Evolutionary conservation across 23 red algal genomes (phyloP).

Genomic region (Chondrus crispus): DNA sequence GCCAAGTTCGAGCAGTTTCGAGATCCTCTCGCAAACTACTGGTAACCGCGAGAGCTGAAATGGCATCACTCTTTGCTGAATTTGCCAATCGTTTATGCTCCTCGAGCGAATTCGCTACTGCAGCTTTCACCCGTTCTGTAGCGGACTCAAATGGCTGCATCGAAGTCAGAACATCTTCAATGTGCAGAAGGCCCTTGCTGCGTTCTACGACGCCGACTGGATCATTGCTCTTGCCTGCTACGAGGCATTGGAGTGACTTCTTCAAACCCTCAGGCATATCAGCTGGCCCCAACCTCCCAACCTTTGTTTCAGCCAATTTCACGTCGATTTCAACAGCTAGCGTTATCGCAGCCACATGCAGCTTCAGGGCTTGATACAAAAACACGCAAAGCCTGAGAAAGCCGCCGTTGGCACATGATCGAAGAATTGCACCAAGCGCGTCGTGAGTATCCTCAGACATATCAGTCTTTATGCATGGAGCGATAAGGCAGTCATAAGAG

Average conservation of each 20-base stretch:
- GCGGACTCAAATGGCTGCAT: constrained; percentile 50
- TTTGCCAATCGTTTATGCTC: constrained; percentile 55
- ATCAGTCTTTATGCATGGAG: neutral
- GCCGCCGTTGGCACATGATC: neutral
- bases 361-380: constrained; percentile 44
- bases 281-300: neutral
- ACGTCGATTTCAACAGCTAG: constrained; percentile 34
- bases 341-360: constrained; percentile 47
- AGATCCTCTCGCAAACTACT: constrained; percentile 34
- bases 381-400: constrained; percentile 35
- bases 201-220: constrained; percentile 42
- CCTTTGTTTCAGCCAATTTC: constrained; percentile 39
- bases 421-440: constrained; percentile 45
- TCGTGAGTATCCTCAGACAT: neutral
- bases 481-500: constrained; percentile 36
- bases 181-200: constrained; percentile 49
- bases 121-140: constrained; percentile 40
- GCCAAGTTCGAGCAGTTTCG: constrained; percentile 20
- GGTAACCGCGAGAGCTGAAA: constrained; percentile 21
- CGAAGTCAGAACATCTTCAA: constrained; percentile 48
- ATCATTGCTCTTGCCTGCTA: constrained; percentile 42
- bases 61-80: constrained; percentile 33
- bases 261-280: constrained; percentile 27
- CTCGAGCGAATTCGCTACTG: constrained; percentile 44
- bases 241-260: constrained; percentile 43